Evolutionary conservation across 345 rosid species (phyloP), one percentile per base, ranked within the genome.

Genomic region (Abelmoschus esculentus): DNA sequence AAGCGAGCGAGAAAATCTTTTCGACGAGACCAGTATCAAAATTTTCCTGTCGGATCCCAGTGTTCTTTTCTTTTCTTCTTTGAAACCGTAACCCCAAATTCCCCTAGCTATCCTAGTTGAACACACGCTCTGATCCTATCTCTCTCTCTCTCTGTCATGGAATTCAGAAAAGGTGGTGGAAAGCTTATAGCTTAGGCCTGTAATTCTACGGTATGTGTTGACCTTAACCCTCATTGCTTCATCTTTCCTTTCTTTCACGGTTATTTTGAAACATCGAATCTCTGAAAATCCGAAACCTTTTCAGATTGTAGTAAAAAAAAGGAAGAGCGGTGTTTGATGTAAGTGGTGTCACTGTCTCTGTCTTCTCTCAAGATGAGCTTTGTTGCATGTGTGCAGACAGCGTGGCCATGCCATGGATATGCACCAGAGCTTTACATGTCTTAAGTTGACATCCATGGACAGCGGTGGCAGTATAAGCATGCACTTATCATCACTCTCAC

Each of bases 11-110:
- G 56, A 50, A 76, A 44, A 67, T 72, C 73, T 76, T 69, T 18
- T 72, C 29, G 72, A 76, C 13, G 59, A 72, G 75, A 76, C 79
- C 44, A 18, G 50, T 34, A 32, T 67, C 66, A 34, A 53, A 7
- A 28, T 8, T 38, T 61, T 65, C 53, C 59, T 61, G 70, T 72
- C 79, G 63, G 75, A 46, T 60, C 65, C 71, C 11, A 53, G 2
- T 8, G 26, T 22, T 22, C 26, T 22, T 22, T 22, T 22, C 10
- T 10, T 8, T 53, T 19, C 10, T 19, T 17, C 11, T 26, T 56
- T 56, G 60, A 56, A 26, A 22, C 32, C 60, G 28, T 56, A 26
- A 56, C 34, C 42, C 52, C 60, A 22, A 56, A 22, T 56, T 56
- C 6, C 26, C 26, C 26, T 22, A 22, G 26, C 26, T 22, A 1